Percentiles rank a stretch among this genome's conserved stretches.
phyloP scores from a whole-genome alignment of 192 early-diverging fungal species.

The Physocladia obscura region DNA sequence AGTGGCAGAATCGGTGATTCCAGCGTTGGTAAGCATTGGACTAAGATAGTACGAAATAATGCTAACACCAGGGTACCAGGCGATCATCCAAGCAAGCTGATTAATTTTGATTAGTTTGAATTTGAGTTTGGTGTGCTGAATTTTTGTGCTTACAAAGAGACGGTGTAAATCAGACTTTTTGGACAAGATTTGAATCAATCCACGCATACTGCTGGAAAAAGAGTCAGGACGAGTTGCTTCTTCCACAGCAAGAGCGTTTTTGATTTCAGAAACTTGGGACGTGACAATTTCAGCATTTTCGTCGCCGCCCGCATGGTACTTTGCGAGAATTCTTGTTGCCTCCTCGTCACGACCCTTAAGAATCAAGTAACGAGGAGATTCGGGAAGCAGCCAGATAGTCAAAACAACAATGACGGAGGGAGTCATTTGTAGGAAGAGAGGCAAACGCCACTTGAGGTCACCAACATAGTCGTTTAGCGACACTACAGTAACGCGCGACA shows the following conservation, averaged over 20 bases:
- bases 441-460: background rate
- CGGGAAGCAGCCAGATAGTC: slow-evolving; percentile 30
- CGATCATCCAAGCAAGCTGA: background rate
- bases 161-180: background rate
- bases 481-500: background rate
- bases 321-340: slow-evolving; percentile 14
- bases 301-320: slow-evolving; percentile 33
- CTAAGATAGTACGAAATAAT: background rate
- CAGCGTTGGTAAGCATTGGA: background rate
- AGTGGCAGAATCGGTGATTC: background rate
- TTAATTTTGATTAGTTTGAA: background rate
- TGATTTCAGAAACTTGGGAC: slow-evolving; percentile 22
- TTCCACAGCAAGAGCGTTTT: background rate
- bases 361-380: slow-evolving; percentile 29
- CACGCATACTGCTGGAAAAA: background rate
- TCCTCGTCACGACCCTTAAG: slow-evolving; percentile 14
- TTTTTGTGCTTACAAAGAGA: background rate
- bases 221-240: background rate
- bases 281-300: slow-evolving; percentile 12
- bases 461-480: background rate
- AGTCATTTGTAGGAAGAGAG: background rate
- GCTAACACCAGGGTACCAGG: background rate
- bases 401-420: background rate
- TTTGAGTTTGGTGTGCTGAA: no score
- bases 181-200: background rate